Evolutionary conservation across 1,139 yeast genomes (phyloP).

Genomic region (Yamadazyma kanchanaburiensis): DNA sequence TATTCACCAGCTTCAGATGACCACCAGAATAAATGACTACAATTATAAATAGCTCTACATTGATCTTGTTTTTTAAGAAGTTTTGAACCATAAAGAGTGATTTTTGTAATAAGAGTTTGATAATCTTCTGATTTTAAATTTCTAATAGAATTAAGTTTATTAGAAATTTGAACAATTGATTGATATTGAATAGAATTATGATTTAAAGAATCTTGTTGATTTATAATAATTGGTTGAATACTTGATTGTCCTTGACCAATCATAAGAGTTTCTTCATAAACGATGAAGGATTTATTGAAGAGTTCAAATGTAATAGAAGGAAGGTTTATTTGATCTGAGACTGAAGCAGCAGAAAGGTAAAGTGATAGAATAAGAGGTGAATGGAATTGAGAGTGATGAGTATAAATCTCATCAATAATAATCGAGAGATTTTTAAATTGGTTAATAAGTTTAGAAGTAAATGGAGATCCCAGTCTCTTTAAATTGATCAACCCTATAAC

Average conservation of each 20-base stretch:
- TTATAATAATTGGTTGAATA: not conserved
- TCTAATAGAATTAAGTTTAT: slow-evolving; percentile 58
- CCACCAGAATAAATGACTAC: slow-evolving; percentile 96
- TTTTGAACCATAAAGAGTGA: slow-evolving; percentile 86
- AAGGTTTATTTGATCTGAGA: slow-evolving; percentile 71
- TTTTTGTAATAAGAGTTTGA: slow-evolving; percentile 76
- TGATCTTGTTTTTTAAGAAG: slow-evolving; percentile 90
- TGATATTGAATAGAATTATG: slow-evolving; percentile 40
- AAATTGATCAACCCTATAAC: slow-evolving; percentile 33
- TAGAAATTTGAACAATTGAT: slow-evolving; percentile 48
- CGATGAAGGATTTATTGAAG: slow-evolving; percentile 81
- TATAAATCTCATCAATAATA: slow-evolving; percentile 65
- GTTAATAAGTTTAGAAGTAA: slow-evolving; percentile 32
- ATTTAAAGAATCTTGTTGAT: slow-evolving; percentile 37
- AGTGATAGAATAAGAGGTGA: slow-evolving; percentile 50
- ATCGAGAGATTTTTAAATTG: slow-evolving; percentile 74
- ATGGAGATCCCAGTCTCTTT: slow-evolving; percentile 16
- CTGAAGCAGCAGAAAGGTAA: slow-evolving; percentile 55
- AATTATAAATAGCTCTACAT: slow-evolving; percentile 83
- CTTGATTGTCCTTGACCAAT: slow-evolving; percentile 11
- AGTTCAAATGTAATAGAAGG: slow-evolving; percentile 74
- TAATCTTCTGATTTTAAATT: slow-evolving; percentile 63
- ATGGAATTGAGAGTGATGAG: slow-evolving; percentile 41
- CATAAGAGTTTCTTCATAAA: slow-evolving; percentile 73
- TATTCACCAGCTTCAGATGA: slow-evolving; percentile 44